Base-by-base conservation (phyloP, 441 rosid species). In the Gossypium trilobum region DNA sequence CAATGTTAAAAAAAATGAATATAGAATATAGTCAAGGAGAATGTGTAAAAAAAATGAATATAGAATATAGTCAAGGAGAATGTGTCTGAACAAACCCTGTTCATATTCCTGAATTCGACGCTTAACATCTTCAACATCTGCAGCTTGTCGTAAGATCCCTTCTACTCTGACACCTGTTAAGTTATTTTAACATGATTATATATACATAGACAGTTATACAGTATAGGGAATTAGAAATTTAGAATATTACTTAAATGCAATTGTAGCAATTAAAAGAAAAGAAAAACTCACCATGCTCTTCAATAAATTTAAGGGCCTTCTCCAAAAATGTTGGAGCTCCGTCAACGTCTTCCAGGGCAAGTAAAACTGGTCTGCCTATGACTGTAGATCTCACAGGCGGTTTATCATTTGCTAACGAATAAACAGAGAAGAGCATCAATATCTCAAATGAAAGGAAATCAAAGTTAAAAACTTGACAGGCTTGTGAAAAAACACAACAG, bases 141-240 rank as follows among this genome's bases (percentile, higher is more conserved):
- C 99, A 75, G 99, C 99, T 84, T 95, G 98, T 74, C 99, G 83
- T 86, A 95, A 83, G 77, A 95, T 90, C 75, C 99, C 99, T 90
- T 95, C 98, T 66, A 86, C 88, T 75, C 77, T 88, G 74, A 85
- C 68, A 79, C 99, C 99, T 95, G 88, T 71, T 73, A 76, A 65
- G 76, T 67, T 61, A 76, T 54, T 77, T 74, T 82, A 19, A 59
- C 50, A 65, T 62, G 11, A 80, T 84, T 60, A 25, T 42, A 71
- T 58, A 8, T 23, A 36, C 55, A 42, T 25, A 10, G 52, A 57
- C 33, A 42, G 73, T 42, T 42, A 71, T 6, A 23, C 22, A 44
- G 42, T 58, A 57, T 10, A 22, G 52, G 39, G 39, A 71, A 71
- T 22, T 39, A 71, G 14, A 14, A 58, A 6, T 9, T 4, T 39